Conservation (phyloP, 495 filamentous ascomycete species). For the Oidiodendron maius region DNA sequence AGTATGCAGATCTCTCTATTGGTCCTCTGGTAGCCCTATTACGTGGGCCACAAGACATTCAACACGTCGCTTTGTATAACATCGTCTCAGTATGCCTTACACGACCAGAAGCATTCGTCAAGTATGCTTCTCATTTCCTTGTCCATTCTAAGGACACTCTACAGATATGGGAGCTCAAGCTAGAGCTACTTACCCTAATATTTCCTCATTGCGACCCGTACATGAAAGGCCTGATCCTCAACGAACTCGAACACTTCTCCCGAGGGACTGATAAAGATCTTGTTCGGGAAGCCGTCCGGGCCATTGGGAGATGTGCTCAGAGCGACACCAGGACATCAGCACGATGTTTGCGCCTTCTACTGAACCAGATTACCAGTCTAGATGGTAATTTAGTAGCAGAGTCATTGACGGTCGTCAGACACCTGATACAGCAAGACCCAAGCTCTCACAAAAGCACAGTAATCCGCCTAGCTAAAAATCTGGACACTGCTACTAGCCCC, state of each 20-base stretch:
- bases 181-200: conserved; percentile 82
- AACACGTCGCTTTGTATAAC: conserved; percentile 85
- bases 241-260: conserved; percentile 89
- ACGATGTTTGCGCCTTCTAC: conserved; percentile 73
- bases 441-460: conserved; percentile 70
- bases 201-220: conserved; percentile 76
- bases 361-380: conserved; percentile 76
- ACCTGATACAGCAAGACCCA: conserved; percentile 90
- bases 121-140: conserved; percentile 81
- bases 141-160: conserved; percentile 75
- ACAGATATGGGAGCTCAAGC: conserved; percentile 80
- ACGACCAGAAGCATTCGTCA: conserved; percentile 69
- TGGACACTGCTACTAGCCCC: conserved; percentile 77
- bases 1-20: conserved; percentile 63
- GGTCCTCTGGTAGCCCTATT: conserved; percentile 83
- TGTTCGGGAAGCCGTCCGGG: conserved; percentile 80
- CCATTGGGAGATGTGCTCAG: conserved; percentile 89
- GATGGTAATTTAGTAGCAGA: conserved; percentile 87
- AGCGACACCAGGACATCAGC: conserved; percentile 60
- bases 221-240: conserved; percentile 78
- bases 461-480: conserved; percentile 82
- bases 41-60: conserved; percentile 76
- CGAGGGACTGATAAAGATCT: conserved; percentile 67
- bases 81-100: conserved; percentile 81
- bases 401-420: conserved; percentile 85